A percentile compares a stretch with the other conserved stretches of the same genome.
phyloP scores from a whole-genome alignment of 345 rosid species.

The Leavenworthia alabamica region DNA sequence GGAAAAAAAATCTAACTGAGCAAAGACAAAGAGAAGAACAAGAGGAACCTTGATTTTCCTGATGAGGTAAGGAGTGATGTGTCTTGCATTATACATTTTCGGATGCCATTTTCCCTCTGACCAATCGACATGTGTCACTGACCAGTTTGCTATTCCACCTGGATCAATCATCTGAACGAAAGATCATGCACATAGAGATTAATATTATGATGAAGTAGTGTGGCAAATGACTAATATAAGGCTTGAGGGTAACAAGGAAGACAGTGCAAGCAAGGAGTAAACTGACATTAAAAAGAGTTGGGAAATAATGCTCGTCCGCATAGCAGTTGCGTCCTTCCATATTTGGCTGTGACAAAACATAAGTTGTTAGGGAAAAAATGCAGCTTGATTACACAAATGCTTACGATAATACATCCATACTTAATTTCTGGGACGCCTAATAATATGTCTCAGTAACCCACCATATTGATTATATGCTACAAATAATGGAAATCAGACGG shows the following conservation, averaged over 20 bases:
- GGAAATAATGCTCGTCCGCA: constrained; percentile 65
- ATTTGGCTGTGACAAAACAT: constrained; percentile 41
- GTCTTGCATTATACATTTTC: constrained; percentile 45
- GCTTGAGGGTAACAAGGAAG: background rate
- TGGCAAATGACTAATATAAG: constrained; percentile 9
- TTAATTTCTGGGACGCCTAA: background rate
- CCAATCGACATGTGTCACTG: constrained; percentile 80
- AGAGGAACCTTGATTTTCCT: constrained; percentile 47
- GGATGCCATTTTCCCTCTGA: constrained; percentile 91
- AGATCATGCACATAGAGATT: background rate
- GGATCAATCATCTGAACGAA: constrained; percentile 63
- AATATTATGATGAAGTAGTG: background rate
- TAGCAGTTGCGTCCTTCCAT: constrained; percentile 66
- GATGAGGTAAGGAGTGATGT: constrained; percentile 48
- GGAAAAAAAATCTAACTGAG: background rate
- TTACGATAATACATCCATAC: background rate
- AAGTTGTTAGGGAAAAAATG: background rate
- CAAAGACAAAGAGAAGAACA: background rate
- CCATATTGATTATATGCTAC: background rate
- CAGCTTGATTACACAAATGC: background rate
- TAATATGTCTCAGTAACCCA: background rate
- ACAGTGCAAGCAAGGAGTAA: constrained; percentile 6
- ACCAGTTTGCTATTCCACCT: constrained; percentile 64
- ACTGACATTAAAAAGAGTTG: constrained; percentile 60
- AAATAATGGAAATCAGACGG: background rate